Percentiles rank a stretch among this genome's conserved stretches.
phyloP scores from a whole-genome alignment of 169 alveolate species.

The Eimeria acervulina region DNA sequence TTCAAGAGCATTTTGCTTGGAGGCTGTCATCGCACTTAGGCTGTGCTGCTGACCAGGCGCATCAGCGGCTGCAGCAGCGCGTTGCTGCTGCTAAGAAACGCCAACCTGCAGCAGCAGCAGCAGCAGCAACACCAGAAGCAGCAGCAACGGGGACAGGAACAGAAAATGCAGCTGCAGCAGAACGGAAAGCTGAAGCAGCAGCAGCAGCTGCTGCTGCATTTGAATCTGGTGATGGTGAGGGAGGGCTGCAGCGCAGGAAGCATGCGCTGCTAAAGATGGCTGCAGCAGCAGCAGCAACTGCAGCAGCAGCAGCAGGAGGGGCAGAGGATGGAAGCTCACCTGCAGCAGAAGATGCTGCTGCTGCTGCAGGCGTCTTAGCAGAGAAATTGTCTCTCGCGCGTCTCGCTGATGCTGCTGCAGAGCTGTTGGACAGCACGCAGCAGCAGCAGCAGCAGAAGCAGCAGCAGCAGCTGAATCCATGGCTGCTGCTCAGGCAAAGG shows the following conservation, averaged over 20 bases:
- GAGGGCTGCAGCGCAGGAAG: constrained; percentile 58
- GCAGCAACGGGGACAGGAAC: not conserved
- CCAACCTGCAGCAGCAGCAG: not conserved
- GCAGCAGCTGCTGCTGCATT: constrained; percentile 61
- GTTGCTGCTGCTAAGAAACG: constrained; percentile 16
- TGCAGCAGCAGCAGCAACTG: constrained; percentile 58
- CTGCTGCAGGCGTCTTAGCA: constrained; percentile 37
- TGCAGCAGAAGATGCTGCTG: constrained; percentile 16
- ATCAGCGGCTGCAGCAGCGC: constrained; percentile 55
- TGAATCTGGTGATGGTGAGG: constrained; percentile 38
- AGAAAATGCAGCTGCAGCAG: constrained; percentile 6
- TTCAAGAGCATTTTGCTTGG: constrained; percentile 67
- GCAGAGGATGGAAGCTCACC: not conserved
- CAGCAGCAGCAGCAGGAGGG: constrained; percentile 32
- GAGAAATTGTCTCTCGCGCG: constrained; percentile 50
- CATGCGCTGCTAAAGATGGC: constrained; percentile 70
- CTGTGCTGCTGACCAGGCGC: not conserved
- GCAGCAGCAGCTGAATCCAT: constrained; percentile 31
- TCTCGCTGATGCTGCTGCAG: constrained; percentile 66
- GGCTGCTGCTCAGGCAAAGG: constrained; percentile 68
- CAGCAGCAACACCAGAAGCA: not conserved
- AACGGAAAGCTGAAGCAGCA: constrained; percentile 37
- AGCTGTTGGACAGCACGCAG: constrained; percentile 12
- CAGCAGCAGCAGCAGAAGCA: constrained; percentile 22
- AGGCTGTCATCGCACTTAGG: constrained; percentile 38